Percentiles rank a stretch among this genome's conserved stretches.
These are phyloP conservation scores for Litchi chinensis DNA, from an alignment of 345 rosid genomes.

Conservation along the genomic window DNA sequence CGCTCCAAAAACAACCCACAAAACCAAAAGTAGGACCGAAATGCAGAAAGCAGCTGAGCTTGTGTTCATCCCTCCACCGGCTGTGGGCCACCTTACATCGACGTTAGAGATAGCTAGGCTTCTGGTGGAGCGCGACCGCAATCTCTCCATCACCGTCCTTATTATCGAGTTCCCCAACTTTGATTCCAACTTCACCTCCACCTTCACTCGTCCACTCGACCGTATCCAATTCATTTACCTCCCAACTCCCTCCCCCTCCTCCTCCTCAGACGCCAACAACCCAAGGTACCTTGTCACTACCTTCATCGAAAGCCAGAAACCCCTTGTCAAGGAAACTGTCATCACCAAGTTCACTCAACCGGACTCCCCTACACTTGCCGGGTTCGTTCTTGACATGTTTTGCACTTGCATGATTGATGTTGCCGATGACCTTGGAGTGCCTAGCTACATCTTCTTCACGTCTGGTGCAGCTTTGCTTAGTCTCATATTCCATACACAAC, in stretches of 20 bases:
- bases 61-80: constrained; percentile 50
- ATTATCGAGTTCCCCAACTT: constrained; percentile 25
- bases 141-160: constrained; percentile 42
- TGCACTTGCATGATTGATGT: too few relatives aligned
- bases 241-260: constrained; percentile 7
- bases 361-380: too few relatives aligned
- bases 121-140: constrained; percentile 29
- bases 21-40: too few relatives aligned
- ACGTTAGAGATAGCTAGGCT: constrained; percentile 42
- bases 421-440: too few relatives aligned
- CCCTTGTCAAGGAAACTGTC: constrained; percentile 20
- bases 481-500: too few relatives aligned
- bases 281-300: not conserved
- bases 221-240: constrained; percentile 42
- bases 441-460: too few relatives aligned
- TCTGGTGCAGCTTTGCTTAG: too few relatives aligned
- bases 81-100: constrained; percentile 46
- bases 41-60: constrained; percentile 35
- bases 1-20: too few relatives aligned
- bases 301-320: constrained; percentile 32
- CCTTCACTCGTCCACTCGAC: not conserved
- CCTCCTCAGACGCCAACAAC: not conserved
- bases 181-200: constrained; percentile 7
- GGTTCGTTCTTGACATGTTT: too few relatives aligned
- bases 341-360: too few relatives aligned